phyloP scores from a whole-genome alignment of 805 yeast genomes.

The Nakazawaea wyomingensis region DNA sequence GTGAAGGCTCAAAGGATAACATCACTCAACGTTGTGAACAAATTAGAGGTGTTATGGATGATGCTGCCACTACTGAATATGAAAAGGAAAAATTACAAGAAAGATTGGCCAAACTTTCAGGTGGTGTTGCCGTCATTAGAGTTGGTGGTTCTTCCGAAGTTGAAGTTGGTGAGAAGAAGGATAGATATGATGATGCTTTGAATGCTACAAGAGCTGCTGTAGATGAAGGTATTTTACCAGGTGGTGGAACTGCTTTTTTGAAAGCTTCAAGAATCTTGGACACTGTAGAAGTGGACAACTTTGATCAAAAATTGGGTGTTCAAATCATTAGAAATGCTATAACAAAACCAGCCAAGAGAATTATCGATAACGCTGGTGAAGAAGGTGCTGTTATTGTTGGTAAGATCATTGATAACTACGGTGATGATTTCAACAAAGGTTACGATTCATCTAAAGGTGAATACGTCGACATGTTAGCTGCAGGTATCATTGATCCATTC shows the following conservation, averaged over 20 bases:
- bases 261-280: slow-evolving; percentile 83
- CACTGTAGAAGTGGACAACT: slow-evolving; percentile 70
- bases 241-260: slow-evolving; percentile 97
- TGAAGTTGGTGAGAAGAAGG: slow-evolving; percentile 99
- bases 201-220: slow-evolving; percentile 99
- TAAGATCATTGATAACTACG: slow-evolving; percentile 58
- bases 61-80: slow-evolving; percentile 75
- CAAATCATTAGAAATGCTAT: slow-evolving; percentile 89
- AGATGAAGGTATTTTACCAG: slow-evolving; percentile 97
- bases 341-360: slow-evolving; percentile 91
- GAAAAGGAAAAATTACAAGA: slow-evolving; percentile 97
- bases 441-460: slow-evolving; percentile 90
- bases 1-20: slow-evolving; percentile 80
- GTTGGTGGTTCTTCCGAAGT: slow-evolving; percentile 97
- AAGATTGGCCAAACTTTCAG: slow-evolving; percentile 93
- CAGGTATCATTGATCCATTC: slow-evolving; percentile 98
- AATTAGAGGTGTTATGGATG: slow-evolving; percentile 76
- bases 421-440: slow-evolving; percentile 79
- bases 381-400: slow-evolving; percentile 97
- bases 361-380: slow-evolving; percentile 94
- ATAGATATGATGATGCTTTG: slow-evolving; percentile 96
- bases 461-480: slow-evolving; percentile 91
- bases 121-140: slow-evolving; percentile 97
- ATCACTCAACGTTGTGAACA: slow-evolving; percentile 88
- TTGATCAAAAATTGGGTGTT: slow-evolving; percentile 95